Evolutionary conservation across 2,329 filamentous ascomycete species (phyloP).

Genomic region (Cladosporium oxysporum): DNA sequence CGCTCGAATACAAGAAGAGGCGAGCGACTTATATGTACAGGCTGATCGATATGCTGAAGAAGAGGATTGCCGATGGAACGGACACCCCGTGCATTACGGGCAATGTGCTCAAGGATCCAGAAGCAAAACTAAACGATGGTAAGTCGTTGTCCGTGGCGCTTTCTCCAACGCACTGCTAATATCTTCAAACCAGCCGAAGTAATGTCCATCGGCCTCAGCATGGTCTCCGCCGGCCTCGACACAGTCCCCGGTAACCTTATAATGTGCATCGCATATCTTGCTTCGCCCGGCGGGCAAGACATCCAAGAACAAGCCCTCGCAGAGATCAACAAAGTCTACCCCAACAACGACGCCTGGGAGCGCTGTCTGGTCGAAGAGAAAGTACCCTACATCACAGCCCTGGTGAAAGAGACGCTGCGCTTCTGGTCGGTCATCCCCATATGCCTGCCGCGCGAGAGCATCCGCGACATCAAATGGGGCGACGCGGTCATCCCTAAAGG

Average conservation of each 20-base stretch:
- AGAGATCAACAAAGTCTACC: slow-evolving; percentile 71
- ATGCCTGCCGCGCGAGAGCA: slow-evolving; percentile 70
- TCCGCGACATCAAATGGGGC: slow-evolving; percentile 71
- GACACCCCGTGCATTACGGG: slow-evolving; percentile 70
- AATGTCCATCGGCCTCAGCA: slow-evolving; percentile 78
- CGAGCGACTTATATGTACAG: slow-evolving; percentile 65
- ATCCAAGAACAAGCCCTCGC: slow-evolving; percentile 70
- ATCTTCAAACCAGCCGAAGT: slow-evolving; percentile 61
- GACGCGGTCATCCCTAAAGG: slow-evolving; percentile 69
- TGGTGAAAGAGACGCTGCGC: slow-evolving; percentile 76
- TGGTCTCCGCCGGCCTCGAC: slow-evolving; percentile 79
- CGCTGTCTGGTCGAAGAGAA: slow-evolving; percentile 73
- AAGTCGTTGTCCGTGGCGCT: slow-evolving; percentile 22
- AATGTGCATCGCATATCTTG: slow-evolving; percentile 76
- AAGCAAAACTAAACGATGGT: slow-evolving; percentile 69
- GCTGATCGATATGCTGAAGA: slow-evolving; percentile 61
- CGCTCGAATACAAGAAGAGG: slow-evolving; percentile 65
- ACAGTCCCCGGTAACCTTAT: slow-evolving; percentile 79
- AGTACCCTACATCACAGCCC: slow-evolving; percentile 72
- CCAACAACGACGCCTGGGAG: slow-evolving; percentile 74
- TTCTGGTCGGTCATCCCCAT: slow-evolving; percentile 81
- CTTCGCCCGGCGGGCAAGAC: slow-evolving; percentile 65
- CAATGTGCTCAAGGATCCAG: slow-evolving; percentile 69
- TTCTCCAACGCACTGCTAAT: slow-evolving; percentile 23
- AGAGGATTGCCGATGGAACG: slow-evolving; percentile 62